Base-by-base conservation (phyloP, 2,329 filamentous ascomycete species). In the Stachybotrys chartarum region DNA sequence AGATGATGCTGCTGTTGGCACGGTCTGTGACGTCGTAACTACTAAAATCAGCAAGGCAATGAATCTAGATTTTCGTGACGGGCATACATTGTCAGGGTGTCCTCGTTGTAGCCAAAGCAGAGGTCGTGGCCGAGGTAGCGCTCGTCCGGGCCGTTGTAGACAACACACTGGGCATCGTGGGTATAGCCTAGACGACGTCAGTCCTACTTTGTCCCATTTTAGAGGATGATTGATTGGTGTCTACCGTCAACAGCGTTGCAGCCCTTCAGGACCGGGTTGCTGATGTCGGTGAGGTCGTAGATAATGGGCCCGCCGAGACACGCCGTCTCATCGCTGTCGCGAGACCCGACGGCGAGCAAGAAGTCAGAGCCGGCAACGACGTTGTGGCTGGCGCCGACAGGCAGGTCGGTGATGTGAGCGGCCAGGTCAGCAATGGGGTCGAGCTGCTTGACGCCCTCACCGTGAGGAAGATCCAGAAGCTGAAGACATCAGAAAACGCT, bases 81-180 rank as follows among this genome's bases (percentile, higher is more conserved):
- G 35, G 14, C 35, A 14, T 42, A 42, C 35, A 80, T 78, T 46
- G 76, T 78, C 49, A 79, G 62, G 0, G 72, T 72, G 58, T 79
- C 76, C 60, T 78, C 77, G 59, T 79, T 78, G 68, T 78, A 81
- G 32, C 74, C 76, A 58, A 78, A 80, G 72, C 78, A 81, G 57
- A 81, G 77, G 56, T 80, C 75, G 8, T 65, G 69, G 44, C 74
- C 77, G 3, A 65, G 61, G 60, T 75, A 81, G 35, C 70, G 63
- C 11, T 62, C 65, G 58, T 81, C 77, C 0, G 78, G 77, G 0
- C 78, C 78, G n/a, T 72, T 71, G 66, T 80, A 80, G 48, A 75
- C 72, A 16, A 82, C 64, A 59, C 79, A 81, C 62, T 83, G 79
- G 56, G 60, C 58, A 17, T 47, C 35, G 5, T 42, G 35, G 35